A percentile compares a stretch with the other conserved stretches of the same genome.
These are phyloP conservation scores for Corrigiola litoralis DNA, from an alignment of 179 eudicot genomes.

Conservation along the genomic window DNA sequence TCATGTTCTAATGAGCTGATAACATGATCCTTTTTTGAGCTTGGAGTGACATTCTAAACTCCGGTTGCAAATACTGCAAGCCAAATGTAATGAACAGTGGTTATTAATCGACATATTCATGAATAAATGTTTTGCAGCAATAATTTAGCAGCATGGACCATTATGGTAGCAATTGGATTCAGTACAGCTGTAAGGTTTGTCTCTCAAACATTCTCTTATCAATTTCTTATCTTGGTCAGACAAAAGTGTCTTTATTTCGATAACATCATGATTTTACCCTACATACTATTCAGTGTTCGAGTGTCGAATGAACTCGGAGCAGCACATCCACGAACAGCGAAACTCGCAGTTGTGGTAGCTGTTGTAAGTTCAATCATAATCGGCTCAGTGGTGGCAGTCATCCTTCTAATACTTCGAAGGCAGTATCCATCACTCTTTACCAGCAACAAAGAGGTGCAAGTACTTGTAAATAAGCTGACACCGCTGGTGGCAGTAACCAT, in stretches of 20 bases:
- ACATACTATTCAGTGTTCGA: constrained; percentile 15
- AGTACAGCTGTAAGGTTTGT: constrained; percentile 58
- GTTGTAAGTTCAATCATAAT: constrained; percentile 12
- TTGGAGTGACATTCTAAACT: too few relatives aligned
- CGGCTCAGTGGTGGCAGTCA: constrained; percentile 6
- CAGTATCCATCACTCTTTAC: constrained; percentile 16
- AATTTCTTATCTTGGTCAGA: too few relatives aligned
- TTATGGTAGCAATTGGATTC: constrained; percentile 54
- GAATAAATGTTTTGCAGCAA: constrained; percentile 42
- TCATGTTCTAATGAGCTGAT: too few relatives aligned
- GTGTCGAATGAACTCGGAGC: constrained; percentile 32
- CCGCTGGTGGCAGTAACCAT: constrained; percentile 24
- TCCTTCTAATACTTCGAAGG: constrained; percentile 4
- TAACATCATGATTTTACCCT: too few relatives aligned
- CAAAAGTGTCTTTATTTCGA: too few relatives aligned
- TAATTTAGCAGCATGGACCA: constrained; percentile 54
- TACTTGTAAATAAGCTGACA: constrained; percentile 22
- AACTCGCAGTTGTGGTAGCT: constrained; percentile 22
- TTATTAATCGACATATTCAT: too few relatives aligned
- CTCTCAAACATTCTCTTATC: background rate
- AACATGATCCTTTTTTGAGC: too few relatives aligned
- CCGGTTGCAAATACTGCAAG: too few relatives aligned
- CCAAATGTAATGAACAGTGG: too few relatives aligned
- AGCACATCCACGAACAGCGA: constrained; percentile 16
- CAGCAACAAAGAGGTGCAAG: constrained; percentile 14